Evolutionary conservation across 331 rosid species (phyloP).

Genomic region (Arachis monticola): DNA sequence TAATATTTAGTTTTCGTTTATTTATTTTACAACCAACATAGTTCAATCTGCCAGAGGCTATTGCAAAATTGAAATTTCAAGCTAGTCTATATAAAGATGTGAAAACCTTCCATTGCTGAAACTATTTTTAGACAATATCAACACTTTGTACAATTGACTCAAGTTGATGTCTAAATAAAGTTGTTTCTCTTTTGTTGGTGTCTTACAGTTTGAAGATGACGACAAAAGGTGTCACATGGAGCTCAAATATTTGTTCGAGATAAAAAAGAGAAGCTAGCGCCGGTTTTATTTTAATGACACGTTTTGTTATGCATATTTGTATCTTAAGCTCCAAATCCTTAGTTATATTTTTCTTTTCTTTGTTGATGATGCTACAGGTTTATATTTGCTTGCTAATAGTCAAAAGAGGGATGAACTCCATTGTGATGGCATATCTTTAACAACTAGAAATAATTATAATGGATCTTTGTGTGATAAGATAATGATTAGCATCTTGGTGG

Average conservation of each 20-base stretch:
- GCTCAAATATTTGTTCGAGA: slow-evolving; percentile 78
- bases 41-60: slow-evolving; percentile 11
- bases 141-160: slow-evolving; percentile 3
- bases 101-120: slow-evolving; percentile 22
- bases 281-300: background rate
- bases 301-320: background rate
- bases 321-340: slow-evolving; percentile 12
- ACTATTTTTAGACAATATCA: background rate
- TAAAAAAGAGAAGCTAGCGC: slow-evolving; percentile 58
- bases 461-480: background rate
- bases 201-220: slow-evolving; percentile 86
- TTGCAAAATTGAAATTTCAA: slow-evolving; percentile 7
- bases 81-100: slow-evolving; percentile 1
- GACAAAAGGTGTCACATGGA: slow-evolving; percentile 86
- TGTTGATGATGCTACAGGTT: slow-evolving; percentile 7
- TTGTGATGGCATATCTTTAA: slow-evolving; percentile 18
- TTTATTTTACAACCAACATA: slow-evolving; percentile 6
- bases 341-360: slow-evolving; percentile 12
- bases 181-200: slow-evolving; percentile 32
- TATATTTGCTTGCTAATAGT: slow-evolving; percentile 29
- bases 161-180: slow-evolving; percentile 24
- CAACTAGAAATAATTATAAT: slow-evolving; percentile 14
- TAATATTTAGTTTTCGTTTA: background rate
- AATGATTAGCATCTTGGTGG: too few relatives aligned
- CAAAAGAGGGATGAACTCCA: slow-evolving; percentile 10